Base-by-base conservation (phyloP, 2,329 filamentous ascomycete species). In the Aspergillus uvarum region DNA sequence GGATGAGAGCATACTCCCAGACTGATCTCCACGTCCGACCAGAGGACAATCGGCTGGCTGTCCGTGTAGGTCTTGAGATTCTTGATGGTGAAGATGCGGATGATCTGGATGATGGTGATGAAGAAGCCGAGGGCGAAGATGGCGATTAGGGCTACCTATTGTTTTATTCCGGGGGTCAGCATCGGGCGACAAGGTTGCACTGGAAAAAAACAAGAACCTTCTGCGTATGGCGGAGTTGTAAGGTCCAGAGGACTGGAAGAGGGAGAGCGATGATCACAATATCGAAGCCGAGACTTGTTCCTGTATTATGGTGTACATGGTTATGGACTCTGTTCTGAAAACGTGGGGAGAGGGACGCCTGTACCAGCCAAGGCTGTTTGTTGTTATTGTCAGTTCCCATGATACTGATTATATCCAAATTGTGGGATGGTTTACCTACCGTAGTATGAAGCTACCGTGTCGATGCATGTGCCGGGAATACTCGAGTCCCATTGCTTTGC, bases 111-210 rank as follows among this genome's bases (percentile, higher is more conserved):
- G 51, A 81, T 63, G 5, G 79, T 82, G 48, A 83, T 77, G 70
- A 84, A 83, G 54, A 80, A 69, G n/a, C 82, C 82, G 24, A 84
- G 73, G 2, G 74, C 73, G 65, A 83, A 83, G 29, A 83, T 71
- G 5, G 69, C 70, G 0, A 77, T 70, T 0, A 83, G 71, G 3
- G 80, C 74, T 3, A 76, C 47, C 68, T 82, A 0, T 2, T 75
- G 26, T 10, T 4, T n/a, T 26, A 6, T 35, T 31, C 32, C 2
- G n/a, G 5, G 26, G 8, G 26, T 29, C 26, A 29, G 26, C 26
- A 8, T 29, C 26, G 7, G 2, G 26, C 26, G 26, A 29, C 7
- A 10, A 7, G 7, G 26, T 29, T 10, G 26, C 7, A 10, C 0
- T 6, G 2, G 26, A 7, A 8, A 8, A 8, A 6, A 0, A 2